phyloP scores from a whole-genome alignment of 768 basidiomycete species.

The Russula olivacea region DNA sequence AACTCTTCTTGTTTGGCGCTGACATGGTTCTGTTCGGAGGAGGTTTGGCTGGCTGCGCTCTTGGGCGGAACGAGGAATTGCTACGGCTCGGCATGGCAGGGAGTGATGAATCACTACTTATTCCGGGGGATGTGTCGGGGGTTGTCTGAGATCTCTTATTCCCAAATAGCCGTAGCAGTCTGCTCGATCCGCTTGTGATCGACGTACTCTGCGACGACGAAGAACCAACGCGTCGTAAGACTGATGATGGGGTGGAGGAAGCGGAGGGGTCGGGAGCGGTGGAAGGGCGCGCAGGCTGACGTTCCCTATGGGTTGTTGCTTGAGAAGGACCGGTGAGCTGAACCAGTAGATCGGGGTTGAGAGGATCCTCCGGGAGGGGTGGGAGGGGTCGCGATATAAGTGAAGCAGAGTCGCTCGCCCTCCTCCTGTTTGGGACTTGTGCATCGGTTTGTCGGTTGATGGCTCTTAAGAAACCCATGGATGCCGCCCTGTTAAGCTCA shows the following conservation, averaged over 20 bases:
- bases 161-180: background rate
- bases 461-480: background rate
- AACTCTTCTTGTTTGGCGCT: background rate
- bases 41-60: background rate
- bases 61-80: background rate
- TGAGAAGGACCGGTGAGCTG: background rate
- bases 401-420: background rate
- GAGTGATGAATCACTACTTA: background rate
- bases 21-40: background rate
- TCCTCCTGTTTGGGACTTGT: background rate
- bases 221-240: background rate
- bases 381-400: background rate
- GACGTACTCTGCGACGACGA: background rate
- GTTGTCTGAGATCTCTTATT: background rate
- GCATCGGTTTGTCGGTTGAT: background rate
- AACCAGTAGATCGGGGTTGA: background rate
- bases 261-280: no score
- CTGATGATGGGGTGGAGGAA: background rate
- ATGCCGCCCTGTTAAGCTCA: background rate
- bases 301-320: no score
- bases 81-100: background rate
- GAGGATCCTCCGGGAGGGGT: slow-evolving; percentile 1
- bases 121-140: background rate
- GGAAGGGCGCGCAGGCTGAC: background rate
- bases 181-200: background rate